Conservation (phyloP, 441 rosid species). For the Bocquillonia castaneifolia region DNA sequence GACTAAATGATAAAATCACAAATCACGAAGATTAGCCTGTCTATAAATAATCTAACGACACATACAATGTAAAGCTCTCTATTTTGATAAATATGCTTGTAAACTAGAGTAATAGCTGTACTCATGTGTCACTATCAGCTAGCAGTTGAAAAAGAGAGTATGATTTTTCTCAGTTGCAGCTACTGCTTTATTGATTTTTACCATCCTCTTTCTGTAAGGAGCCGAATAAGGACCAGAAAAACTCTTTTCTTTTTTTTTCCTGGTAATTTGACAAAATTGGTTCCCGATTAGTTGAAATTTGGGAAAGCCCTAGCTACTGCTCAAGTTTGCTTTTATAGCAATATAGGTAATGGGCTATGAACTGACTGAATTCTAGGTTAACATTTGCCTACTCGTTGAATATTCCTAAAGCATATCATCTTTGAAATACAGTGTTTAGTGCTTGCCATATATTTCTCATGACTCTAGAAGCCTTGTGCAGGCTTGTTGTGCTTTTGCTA, state of each 20-base stretch:
- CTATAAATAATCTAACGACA: neutral
- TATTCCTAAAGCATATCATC: no score
- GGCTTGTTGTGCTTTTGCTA: no score
- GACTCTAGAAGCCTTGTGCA: no score
- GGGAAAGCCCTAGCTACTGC: neutral
- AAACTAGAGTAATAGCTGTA: neutral
- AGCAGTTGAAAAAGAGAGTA: neutral
- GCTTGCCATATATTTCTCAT: no score
- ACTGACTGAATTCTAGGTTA: no score
- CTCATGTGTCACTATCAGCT: neutral
- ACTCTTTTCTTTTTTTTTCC: neutral
- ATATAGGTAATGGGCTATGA: no score
- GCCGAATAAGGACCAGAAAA: neutral
- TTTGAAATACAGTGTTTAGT: no score
- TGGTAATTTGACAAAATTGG: neutral
- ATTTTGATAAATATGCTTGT: neutral
- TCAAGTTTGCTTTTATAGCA: neutral
- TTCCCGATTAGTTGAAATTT: neutral
- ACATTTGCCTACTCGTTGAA: no score
- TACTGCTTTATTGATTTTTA: neutral
- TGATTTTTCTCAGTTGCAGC: neutral
- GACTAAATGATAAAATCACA: neutral
- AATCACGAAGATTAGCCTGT: neutral
- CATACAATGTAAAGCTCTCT: neutral
- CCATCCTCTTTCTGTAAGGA: neutral